Conservation (phyloP, 169 alveolate species). For the Plasmodium malariae region DNA sequence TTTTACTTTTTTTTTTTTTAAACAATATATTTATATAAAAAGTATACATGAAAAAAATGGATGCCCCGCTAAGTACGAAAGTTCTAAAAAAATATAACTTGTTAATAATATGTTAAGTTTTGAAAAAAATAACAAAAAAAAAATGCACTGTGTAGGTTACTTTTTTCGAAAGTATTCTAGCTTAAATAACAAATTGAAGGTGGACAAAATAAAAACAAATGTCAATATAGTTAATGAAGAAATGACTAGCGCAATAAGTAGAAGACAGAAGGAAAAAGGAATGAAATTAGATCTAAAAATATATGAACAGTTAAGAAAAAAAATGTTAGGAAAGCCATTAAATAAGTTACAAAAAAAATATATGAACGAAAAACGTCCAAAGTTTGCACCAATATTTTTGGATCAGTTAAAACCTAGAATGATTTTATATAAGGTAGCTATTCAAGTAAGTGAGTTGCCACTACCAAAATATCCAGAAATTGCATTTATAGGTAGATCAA, state of each 20-base stretch:
- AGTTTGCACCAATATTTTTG: constrained; percentile 83
- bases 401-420: constrained; percentile 84
- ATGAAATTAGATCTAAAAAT: constrained; percentile 56
- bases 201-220: constrained; percentile 22
- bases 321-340: constrained; percentile 70
- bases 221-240: constrained; percentile 14
- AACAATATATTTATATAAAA: neutral
- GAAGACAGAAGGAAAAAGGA: constrained; percentile 57
- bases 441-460: constrained; percentile 64
- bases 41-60: no score
- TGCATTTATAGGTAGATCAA: constrained; percentile 86
- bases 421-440: constrained; percentile 65
- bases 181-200: constrained; percentile 16
- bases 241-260: constrained; percentile 10
- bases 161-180: constrained; percentile 42
- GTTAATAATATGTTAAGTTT: neutral
- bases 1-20: neutral
- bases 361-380: constrained; percentile 64
- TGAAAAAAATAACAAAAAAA: neutral
- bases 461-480: constrained; percentile 80
- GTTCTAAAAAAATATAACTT: neutral
- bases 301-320: constrained; percentile 53
- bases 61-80: neutral
- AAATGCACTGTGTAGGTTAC: constrained; percentile 11
- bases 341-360: constrained; percentile 72